A percentile compares a stretch with the other conserved stretches of the same genome.
Conservation (phyloP, 2,329 filamentous ascomycete species). For the Ascochyta clinopodiicola region DNA sequence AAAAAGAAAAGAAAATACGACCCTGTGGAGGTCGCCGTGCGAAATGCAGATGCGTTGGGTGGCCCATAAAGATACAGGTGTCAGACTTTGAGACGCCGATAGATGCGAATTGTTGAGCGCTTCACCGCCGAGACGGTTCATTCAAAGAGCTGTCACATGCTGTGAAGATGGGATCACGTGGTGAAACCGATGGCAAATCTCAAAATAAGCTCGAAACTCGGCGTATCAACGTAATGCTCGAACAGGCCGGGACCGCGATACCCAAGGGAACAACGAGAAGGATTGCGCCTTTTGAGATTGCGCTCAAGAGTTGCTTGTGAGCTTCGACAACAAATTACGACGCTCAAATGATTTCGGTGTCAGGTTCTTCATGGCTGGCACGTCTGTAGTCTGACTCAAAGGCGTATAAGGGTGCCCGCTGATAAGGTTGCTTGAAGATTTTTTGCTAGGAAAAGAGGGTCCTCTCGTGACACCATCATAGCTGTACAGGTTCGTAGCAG, state of each 20-base stretch:
- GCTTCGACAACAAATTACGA: constrained; percentile 23
- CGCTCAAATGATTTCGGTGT: constrained; percentile 12
- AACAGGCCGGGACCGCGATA: background rate
- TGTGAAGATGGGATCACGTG: background rate
- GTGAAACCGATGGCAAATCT: background rate
- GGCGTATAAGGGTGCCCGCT: constrained; percentile 15
- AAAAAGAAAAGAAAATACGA: background rate
- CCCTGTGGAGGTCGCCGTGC: background rate
- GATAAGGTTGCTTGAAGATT: constrained; percentile 2
- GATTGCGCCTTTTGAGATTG: background rate
- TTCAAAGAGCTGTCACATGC: background rate
- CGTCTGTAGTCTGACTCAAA: constrained; percentile 7
- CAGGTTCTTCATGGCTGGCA: constrained; percentile 12
- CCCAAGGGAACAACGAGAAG: background rate
- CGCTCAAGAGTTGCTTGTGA: constrained; percentile 24
- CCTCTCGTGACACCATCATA: background rate
- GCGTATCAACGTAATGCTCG: too few species aligned
- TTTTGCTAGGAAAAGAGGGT: background rate
- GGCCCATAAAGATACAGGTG: background rate
- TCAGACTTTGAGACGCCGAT: background rate
- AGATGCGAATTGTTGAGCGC: background rate
- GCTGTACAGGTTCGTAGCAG: constrained; percentile 5
- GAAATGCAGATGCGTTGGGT: background rate
- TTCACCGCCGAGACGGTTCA: too few species aligned
- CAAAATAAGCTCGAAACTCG: background rate